These are phyloP conservation scores for Diaporthe sp. DNA, from an alignment of 2,329 filamentous ascomycete species.

Conservation along the genomic window DNA sequence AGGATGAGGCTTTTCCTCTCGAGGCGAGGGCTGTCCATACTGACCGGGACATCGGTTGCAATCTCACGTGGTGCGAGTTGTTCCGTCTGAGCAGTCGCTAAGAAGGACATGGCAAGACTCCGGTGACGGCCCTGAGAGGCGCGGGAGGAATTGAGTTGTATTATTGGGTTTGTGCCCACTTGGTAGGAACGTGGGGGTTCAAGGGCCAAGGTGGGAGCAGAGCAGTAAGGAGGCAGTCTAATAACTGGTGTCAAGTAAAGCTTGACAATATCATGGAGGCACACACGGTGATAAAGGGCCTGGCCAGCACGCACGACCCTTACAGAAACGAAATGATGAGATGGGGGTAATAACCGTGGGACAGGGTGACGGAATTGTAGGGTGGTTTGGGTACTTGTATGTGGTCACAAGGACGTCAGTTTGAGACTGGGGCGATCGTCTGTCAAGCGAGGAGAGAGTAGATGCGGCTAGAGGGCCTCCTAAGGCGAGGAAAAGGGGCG, in stretches of 20 bases:
- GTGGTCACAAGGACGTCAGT: slow-evolving; percentile 37
- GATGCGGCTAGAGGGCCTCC: not conserved
- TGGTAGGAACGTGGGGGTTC: not conserved
- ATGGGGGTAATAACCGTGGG: not conserved
- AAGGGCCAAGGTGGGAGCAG: not conserved
- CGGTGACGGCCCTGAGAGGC: not conserved
- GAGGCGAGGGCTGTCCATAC: slow-evolving; percentile 9
- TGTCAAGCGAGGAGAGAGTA: not conserved
- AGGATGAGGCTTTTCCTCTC: slow-evolving; percentile 37
- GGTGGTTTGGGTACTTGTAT: not conserved
- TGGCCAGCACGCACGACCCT: not conserved
- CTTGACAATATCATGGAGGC: slow-evolving; percentile 5
- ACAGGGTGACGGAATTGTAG: not conserved
- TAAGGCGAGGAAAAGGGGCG: slow-evolving; percentile 4
- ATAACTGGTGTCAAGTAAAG: slow-evolving; percentile 37
- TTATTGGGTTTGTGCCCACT: slow-evolving; percentile 1
- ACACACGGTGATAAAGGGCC: not conserved
- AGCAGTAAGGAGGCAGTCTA: slow-evolving; percentile 27
- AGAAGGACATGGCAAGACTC: slow-evolving; percentile 5
- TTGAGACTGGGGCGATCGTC: not conserved
- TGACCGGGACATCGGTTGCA: not conserved
- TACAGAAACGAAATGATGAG: not conserved
- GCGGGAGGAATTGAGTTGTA: slow-evolving; percentile 1
- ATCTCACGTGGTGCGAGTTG: not conserved
- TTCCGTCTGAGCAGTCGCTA: slow-evolving; percentile 25